Base-by-base conservation (phyloP, 2,329 filamentous ascomycete species). In the Macroventuria anomochaeta region DNA sequence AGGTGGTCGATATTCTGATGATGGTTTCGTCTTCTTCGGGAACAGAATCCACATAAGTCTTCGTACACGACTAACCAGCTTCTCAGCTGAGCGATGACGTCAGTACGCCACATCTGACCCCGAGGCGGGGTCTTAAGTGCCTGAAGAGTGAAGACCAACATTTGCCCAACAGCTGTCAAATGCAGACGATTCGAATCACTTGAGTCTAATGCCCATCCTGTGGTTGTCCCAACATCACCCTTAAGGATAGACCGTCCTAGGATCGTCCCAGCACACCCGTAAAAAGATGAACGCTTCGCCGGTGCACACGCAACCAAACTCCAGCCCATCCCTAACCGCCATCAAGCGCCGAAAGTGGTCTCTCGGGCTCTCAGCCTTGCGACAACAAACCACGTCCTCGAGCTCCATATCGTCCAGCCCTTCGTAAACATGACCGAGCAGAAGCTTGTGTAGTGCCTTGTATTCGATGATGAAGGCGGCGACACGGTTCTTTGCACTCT, bases 271-370 rank as follows among this genome's bases (percentile, higher is more conserved):
- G n/a, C 55, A 58, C 10, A 79, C 55, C 39, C 68, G 72, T n/a
- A 82, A 69, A 50, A 80, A 81, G 25, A 80, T 73, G 39, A n/a
- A n/a, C n/a, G n/a, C n/a, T n/a, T 81, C 75, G 18, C 76, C 76
- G 1, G 75, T 81, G 13, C 69, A 74, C 31, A 82, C 48, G 21
- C 73, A 68, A 11, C 79, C 73, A 55, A 79, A 80, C 49, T 78
- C 72, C 6, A 81, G 67, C 0, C 81, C 76, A 13, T 65, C 67
- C 42, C 77, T 61, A 10, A 83, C 74, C 74, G 74, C 71, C 0
- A 76, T 67, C 5, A 79, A 67, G 53, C 63, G 73, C 43, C 76
- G 72, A 15, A 73, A 73, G 28, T 71, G 56, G 37, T 78, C 73
- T 33, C 69, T 54, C 37, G 75, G 75, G 5, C 56, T 69, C 13